Base-by-base conservation (phyloP, 1,284 basidiomycete genomes). In the Ustilago bromivora region DNA sequence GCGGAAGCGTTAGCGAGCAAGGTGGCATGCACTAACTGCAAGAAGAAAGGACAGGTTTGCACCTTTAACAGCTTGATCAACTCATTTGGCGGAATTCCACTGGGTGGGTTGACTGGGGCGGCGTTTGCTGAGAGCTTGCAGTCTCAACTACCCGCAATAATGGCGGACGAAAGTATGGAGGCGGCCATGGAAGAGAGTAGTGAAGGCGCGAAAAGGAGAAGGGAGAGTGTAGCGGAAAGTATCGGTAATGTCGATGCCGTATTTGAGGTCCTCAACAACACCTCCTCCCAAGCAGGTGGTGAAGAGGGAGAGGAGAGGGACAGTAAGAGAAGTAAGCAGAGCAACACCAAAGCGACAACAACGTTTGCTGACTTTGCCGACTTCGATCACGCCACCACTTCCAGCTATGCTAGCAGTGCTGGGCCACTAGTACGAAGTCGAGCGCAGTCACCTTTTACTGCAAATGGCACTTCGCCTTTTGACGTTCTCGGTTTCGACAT, bases 61-160 rank as follows among this genome's bases (percentile, higher is more conserved):
- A 75, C 72, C 11, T 75, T 75, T 40, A 75, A 75, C 67, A 70
- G 67, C 57, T 67, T 75, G 19, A 75, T 75, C 63, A 66, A 66
- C 49, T 64, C 72, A n/a, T 75, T 75, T 35, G 72, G 72, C 11
- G 72, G 71, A 23, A 74, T 74, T 23, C 71, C 66, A 1, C 56
- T 75, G 6, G 72, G 63, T 4, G 72, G 67, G 28, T 55, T 75
- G 23, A 63, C 63, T 11, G 64, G 67, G 12, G 67, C 67, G n/a
- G 63, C 72, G 1, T 71, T 75, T 19, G 72, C 67, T 12, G 67
- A 75, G 55, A 70, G 67, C 52, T 32, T 67, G 23, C 60, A 69
- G 32, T 62, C 43, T 8, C 43, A 46, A 19, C 19, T 19, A 7
- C 7, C 17, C 11, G 17, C 19, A 46, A 19, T 19, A 19, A 19